These are phyloP conservation scores for Diplosphaera chodatii DNA, from an alignment of 139 green algal species.

Conservation along the genomic window DNA sequence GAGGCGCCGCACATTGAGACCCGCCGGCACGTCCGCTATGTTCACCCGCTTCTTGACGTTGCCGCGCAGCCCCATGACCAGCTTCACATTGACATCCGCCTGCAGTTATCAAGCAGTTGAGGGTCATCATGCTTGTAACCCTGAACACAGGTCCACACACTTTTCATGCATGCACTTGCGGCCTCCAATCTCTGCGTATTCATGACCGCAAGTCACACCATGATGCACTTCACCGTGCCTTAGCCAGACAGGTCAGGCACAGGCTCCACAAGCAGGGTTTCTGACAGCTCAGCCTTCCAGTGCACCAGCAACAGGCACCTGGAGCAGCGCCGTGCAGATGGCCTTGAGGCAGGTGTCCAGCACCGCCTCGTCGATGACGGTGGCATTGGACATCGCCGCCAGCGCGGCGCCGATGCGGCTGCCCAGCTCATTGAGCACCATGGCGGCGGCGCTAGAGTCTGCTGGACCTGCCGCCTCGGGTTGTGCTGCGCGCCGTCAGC, in stretches of 20 bases:
- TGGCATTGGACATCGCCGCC: slow-evolving; percentile 51
- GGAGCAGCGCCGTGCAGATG: slow-evolving; percentile 82
- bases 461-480: no score
- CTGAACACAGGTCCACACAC: no score
- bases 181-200: no score
- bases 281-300: no score
- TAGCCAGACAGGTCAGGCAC: no score
- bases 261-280: no score
- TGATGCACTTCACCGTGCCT: no score
- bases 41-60: slow-evolving; percentile 93
- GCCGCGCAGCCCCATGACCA: slow-evolving; percentile 66
- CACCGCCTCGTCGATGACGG: slow-evolving; percentile 86
- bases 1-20: slow-evolving; percentile 90
- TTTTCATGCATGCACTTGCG: no score
- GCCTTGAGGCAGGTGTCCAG: slow-evolving; percentile 93
- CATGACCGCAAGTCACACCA: no score
- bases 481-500: no score
- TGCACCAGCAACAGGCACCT: slow-evolving; percentile 8
- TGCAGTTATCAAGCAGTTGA: no score
- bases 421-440: slow-evolving; percentile 95
- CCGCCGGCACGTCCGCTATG: slow-evolving; percentile 54
- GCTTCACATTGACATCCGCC: slow-evolving; percentile 86
- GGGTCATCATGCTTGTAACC: no score
- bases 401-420: slow-evolving; percentile 78
- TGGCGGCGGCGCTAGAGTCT: slow-evolving; percentile 47